Evolutionary conservation across 106 monocot species (phyloP), one percentile per base, ranked within the genome.

Genomic region (Triglochin maritima): DNA sequence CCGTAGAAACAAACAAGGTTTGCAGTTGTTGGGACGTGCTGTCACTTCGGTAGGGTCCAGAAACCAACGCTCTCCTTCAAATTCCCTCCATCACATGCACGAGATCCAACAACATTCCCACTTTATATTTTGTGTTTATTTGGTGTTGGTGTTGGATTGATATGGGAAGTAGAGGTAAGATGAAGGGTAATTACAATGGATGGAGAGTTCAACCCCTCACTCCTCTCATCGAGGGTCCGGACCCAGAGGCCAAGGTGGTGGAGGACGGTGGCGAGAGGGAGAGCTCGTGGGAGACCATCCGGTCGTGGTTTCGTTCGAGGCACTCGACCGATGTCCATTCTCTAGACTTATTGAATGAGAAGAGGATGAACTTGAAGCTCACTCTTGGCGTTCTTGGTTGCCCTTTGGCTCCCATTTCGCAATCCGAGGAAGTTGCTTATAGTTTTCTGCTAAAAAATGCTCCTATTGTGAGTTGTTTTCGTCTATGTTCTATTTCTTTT

Each of bases 211-310:
- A 79, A 56, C 82, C 65, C 3, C 64, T 86, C 56, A 74, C 77
- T 17, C 86, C 86, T 8, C 63, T 82, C 29, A 71, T 77, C 60
- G 86, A 86, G 65, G 79, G 86, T 4, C 86, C 86, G 3, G 77
- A 79, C 57, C 70, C 72, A 5, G 74, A 64, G 16, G 64, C 49
- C 3, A 57, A 66, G 12, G 60, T 42, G 9, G 82, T 75, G 12
- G 60, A 44, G 9, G 82, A 79, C 11, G 57, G 55, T n/a, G 58
- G 42, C 46, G 78, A 76, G 71, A 79, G 77, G 57, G 79, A 79
- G 79, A 74, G 67, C 50, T 78, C 71, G 7, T 85, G 84, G 84
- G 75, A 78, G 3, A 45, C 64, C 3, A 69, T 85, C 62, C 56
- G 84, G 7, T 63, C 71, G 4, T 78, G 75, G 85, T 65, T 76